These are phyloP conservation scores for Murraya paniculata DNA, from an alignment of 345 rosid species.

Conservation along the genomic window DNA sequence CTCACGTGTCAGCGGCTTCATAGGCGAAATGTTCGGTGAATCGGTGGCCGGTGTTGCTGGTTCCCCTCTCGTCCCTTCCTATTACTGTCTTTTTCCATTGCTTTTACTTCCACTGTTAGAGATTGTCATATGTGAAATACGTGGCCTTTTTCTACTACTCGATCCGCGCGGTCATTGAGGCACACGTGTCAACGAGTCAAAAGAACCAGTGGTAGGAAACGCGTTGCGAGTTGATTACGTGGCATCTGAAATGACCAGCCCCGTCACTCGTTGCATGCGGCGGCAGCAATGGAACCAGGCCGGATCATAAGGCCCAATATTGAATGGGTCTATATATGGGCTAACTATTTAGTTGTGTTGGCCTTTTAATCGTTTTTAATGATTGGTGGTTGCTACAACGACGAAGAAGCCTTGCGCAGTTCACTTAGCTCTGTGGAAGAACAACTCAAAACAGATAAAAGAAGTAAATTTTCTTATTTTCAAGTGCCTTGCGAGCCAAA, in stretches of 20 bases:
- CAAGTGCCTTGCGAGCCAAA: no score
- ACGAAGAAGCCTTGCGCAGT: no score
- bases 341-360: no score
- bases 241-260: neutral
- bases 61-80: constrained; percentile 16
- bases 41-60: constrained; percentile 33
- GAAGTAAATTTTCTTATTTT: no score
- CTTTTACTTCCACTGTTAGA: neutral
- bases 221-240: neutral
- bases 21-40: constrained; percentile 39
- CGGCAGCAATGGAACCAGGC: no score
- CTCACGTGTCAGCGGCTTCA: constrained; percentile 51
- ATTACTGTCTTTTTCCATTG: constrained; percentile 31
- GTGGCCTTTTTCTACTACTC: neutral
- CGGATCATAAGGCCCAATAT: no score
- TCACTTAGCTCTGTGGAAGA: no score
- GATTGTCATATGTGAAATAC: neutral
- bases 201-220: neutral
- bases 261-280: neutral
- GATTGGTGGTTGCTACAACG: no score
- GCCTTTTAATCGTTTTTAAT: no score
- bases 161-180: no score
- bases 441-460: no score
- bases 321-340: no score
- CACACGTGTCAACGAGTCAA: neutral